Evolutionary conservation across 768 basidiomycete genomes (phyloP).

Genomic region (Phaeolepiota aurea): DNA sequence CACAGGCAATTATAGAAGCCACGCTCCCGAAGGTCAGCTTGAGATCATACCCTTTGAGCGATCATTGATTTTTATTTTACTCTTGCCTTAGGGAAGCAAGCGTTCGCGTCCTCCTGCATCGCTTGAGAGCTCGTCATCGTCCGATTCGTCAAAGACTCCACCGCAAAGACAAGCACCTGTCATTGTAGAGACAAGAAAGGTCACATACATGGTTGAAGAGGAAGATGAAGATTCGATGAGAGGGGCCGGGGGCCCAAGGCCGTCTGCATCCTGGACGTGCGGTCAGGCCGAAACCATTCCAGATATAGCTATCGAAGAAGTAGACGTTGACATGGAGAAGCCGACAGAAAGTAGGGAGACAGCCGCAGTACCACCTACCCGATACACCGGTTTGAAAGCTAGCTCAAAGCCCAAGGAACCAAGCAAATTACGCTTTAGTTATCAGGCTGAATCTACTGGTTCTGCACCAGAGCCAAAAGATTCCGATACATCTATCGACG

Average conservation of each 20-base stretch:
- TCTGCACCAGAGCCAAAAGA: neutral
- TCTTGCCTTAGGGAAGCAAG: slow-evolving; percentile 54
- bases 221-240: slow-evolving; percentile 32
- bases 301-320: neutral
- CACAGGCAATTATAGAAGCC: slow-evolving; percentile 69
- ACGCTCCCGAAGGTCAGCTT: slow-evolving; percentile 60
- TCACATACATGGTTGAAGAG: slow-evolving; percentile 27
- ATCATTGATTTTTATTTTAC: slow-evolving; percentile 5
- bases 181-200: too few relatives aligned
- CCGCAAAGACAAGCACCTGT: too few relatives aligned
- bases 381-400: slow-evolving; percentile 30
- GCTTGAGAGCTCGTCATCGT: slow-evolving; percentile 35
- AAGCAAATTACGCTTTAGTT: slow-evolving; percentile 70
- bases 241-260: slow-evolving; percentile 33
- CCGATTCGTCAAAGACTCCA: too few relatives aligned
- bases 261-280: too few relatives aligned
- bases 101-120: slow-evolving; percentile 65
- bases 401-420: slow-evolving; percentile 62
- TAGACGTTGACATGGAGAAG: neutral
- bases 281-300: slow-evolving; percentile 35
- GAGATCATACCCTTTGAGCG: too few relatives aligned
- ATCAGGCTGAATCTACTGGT: slow-evolving; percentile 43
- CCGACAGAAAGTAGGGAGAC: neutral
- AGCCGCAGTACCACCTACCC: neutral
- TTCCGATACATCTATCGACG: neutral